A percentile compares a stretch with the other conserved stretches of the same genome.
These are phyloP conservation scores for Aspergillus quadricinctus DNA, from an alignment of 2,329 filamentous ascomycete species.

Conservation along the genomic window DNA sequence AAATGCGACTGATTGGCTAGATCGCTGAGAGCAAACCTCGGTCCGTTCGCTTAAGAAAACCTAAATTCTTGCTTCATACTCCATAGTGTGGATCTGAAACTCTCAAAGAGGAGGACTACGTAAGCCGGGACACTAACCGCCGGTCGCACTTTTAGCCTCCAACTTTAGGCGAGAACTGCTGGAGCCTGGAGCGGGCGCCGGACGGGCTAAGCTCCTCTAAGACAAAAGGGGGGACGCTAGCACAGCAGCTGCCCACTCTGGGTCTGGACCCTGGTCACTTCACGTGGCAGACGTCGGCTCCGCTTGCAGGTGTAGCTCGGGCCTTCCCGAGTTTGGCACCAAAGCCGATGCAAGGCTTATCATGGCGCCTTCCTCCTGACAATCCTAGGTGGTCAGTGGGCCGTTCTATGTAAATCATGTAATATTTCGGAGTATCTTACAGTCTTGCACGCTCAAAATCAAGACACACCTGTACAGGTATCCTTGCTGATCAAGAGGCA, in stretches of 20 bases:
- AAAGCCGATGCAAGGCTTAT: conserved; percentile 22
- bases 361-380: conserved; percentile 7
- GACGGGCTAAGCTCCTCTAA: conserved; percentile 4
- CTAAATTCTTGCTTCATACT: not conserved
- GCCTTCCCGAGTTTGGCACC: conserved; percentile 27
- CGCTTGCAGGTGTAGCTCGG: conserved; percentile 18
- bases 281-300: conserved; percentile 23
- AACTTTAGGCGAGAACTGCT: conserved; percentile 17
- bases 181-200: conserved; percentile 24
- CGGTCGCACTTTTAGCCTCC: not conserved
- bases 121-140: not conserved
- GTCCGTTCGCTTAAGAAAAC: not conserved
- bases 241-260: not conserved
- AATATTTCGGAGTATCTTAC: not conserved
- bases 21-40: not conserved
- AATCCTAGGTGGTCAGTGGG: conserved; percentile 5
- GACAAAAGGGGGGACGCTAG: conserved; percentile 11
- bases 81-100: not conserved
- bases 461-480: not conserved
- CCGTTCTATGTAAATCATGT: not conserved
- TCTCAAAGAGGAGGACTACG: not conserved
- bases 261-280: conserved; percentile 22
- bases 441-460: not conserved
- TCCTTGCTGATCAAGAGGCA: not conserved
- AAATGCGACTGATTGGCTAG: not conserved